Evolutionary conservation across 2,329 filamentous ascomycete species (phyloP).

Genomic region (Tolypocladium cylindrosporum): DNA sequence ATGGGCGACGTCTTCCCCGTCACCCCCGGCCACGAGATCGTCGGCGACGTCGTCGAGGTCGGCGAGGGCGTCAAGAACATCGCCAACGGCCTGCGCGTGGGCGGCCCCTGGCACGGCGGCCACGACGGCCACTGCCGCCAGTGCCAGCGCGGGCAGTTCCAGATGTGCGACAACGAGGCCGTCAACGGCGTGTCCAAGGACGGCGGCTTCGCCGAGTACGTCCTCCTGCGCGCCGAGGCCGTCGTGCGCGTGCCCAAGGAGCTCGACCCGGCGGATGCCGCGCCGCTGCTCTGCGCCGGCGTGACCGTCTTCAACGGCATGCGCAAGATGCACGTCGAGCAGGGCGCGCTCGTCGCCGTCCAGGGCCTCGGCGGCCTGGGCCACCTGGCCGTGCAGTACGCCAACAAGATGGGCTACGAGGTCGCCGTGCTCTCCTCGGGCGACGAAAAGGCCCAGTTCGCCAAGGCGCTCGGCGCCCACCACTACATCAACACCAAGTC

Average conservation of each 20-base stretch:
- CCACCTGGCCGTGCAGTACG: slow-evolving; percentile 69
- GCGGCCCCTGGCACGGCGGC: slow-evolving; percentile 36
- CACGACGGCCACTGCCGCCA: slow-evolving; percentile 51
- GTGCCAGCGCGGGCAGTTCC: slow-evolving; percentile 54
- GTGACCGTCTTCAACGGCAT: slow-evolving; percentile 54
- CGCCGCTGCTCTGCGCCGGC: slow-evolving; percentile 54
- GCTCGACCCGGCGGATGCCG: slow-evolving; percentile 41
- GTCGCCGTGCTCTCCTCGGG: slow-evolving; percentile 59
- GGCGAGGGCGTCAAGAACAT: slow-evolving; percentile 45
- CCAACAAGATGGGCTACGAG: slow-evolving; percentile 64
- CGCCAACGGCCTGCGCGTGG: slow-evolving; percentile 53
- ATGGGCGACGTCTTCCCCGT: slow-evolving; percentile 50
- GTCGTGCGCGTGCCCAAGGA: slow-evolving; percentile 43
- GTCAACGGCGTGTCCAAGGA: slow-evolving; percentile 57
- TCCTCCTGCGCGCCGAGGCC: slow-evolving; percentile 49
- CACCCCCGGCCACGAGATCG: slow-evolving; percentile 59
- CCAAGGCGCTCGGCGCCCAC: slow-evolving; percentile 33
- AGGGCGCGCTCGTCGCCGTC: slow-evolving; percentile 43
- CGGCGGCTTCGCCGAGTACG: slow-evolving; percentile 61
- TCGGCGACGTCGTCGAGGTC: slow-evolving; percentile 54
- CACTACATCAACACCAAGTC: slow-evolving; percentile 41
- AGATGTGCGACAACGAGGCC: slow-evolving; percentile 53
- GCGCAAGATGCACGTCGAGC: slow-evolving; percentile 41
- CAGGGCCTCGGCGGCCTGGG: slow-evolving; percentile 69
- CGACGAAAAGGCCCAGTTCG: slow-evolving; percentile 58